Evolutionary conservation across 2,329 filamentous ascomycete species (phyloP), one percentile per base, ranked within the genome.

Genomic region (Shiraia bambusicola): DNA sequence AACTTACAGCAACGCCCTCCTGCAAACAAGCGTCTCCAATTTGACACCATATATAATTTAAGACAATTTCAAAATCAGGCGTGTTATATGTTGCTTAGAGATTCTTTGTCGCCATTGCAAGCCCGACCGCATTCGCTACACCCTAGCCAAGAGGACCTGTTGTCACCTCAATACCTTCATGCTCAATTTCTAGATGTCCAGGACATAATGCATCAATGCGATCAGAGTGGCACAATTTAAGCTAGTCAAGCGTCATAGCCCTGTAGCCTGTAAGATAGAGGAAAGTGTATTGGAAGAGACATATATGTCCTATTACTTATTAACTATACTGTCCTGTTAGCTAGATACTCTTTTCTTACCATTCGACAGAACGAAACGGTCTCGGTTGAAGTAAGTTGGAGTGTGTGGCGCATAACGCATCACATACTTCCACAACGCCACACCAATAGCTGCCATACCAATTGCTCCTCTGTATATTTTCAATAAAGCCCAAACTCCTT

Each of bases 341-440:
- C 6, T 15, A 28, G 12, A 7, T n/a, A 13, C n/a, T 14, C 6
- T 14, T 40, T 6, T 28, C 45, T 36, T 12, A 67, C 66, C 80
- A 50, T 83, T 83, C 16, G 79, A 83, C 9, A 83, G 71, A 11
- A 83, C 77, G 54, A 84, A 83, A 15, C 80, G 75, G 53, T 84
- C 80, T 28, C 81, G 72, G 61, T 83, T 81, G 70, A 83, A 82
- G 60, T 70, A 83, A 19, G 72, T 58, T 10, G 78, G 76, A 38
- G 75, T 75, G 14, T 67, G 65, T 1, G 80, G 81, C 2, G 76
- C 73, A 58, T 82, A 83, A 32, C 71, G 70, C 81, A 84, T 84
- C 7, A 72, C 70, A 56, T 84, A 82, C 51, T 81, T 83, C 74
- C 76, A 84, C 3, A 83, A 61, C 0, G 80, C 75, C 17, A 83